Conservation (phyloP, 2,329 filamentous ascomycete genomes). For the Byssochlamys sp. region DNA sequence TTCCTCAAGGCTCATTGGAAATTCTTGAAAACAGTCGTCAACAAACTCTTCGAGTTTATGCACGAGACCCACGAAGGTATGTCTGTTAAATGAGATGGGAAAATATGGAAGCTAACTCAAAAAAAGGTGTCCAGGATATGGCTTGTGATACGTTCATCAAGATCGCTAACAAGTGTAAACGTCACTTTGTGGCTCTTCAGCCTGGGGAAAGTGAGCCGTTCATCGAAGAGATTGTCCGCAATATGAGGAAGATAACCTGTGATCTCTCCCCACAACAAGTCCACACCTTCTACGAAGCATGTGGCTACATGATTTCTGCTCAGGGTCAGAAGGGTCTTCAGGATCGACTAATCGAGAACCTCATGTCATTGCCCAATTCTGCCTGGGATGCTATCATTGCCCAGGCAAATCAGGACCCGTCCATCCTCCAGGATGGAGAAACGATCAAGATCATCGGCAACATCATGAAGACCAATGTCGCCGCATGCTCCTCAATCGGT, state of each 20-base stretch:
- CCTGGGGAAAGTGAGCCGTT: constrained; percentile 91
- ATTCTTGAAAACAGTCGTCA: constrained; percentile 97
- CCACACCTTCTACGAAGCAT: constrained; percentile 97
- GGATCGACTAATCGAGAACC: constrained; percentile 76
- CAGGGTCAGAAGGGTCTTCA: constrained; percentile 92
- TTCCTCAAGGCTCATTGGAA: constrained; percentile 99
- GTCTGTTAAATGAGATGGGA: constrained; percentile 14
- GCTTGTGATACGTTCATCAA: constrained; percentile 99
- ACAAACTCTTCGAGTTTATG: constrained; percentile 99
- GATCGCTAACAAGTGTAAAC: constrained; percentile 94
- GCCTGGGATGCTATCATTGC: constrained; percentile 95
- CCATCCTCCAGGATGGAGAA: constrained; percentile 79
- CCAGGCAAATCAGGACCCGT: constrained; percentile 72
- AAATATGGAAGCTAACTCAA: constrained; percentile 18
- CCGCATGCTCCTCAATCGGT: constrained; percentile 93
- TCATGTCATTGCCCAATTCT: constrained; percentile 87
- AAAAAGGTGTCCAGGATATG: constrained; percentile 88
- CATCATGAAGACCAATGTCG: constrained; percentile 99
- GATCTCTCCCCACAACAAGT: constrained; percentile 94
- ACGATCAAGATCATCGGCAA: constrained; percentile 98
- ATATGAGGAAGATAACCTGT: constrained; percentile 88
- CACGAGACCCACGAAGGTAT: constrained; percentile 94
- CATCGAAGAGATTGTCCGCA: constrained; percentile 95
- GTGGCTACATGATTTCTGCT: constrained; percentile 96
- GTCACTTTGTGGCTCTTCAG: constrained; percentile 92